Evolutionary conservation across 345 rosid genomes (phyloP).

Genomic region (Laguncularia racemosa): DNA sequence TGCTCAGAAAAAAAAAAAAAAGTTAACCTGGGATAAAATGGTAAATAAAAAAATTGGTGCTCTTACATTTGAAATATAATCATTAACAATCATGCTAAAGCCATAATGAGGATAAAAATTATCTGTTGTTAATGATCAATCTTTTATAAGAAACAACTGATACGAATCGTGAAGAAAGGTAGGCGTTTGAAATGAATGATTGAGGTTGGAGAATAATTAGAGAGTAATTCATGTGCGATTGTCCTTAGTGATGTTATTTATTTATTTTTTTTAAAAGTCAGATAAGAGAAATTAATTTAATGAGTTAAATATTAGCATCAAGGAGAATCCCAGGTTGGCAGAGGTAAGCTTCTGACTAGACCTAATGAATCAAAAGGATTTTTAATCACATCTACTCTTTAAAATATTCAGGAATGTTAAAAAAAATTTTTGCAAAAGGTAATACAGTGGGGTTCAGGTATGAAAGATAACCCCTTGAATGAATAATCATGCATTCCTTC

Average conservation of each 20-base stretch:
- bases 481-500: neutral
- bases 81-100: neutral
- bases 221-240: slow-evolving; percentile 3
- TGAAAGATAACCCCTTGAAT: slow-evolving; percentile 27
- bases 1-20: slow-evolving; percentile 4
- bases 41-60: slow-evolving; percentile 22
- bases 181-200: too few species aligned
- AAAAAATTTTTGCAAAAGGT: slow-evolving; percentile 2
- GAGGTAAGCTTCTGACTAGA: slow-evolving; percentile 49
- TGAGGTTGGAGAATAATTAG: neutral
- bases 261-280: neutral
- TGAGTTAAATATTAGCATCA: slow-evolving; percentile 11
- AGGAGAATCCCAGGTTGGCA: slow-evolving; percentile 60
- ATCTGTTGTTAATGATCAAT: too few species aligned
- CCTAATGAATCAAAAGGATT: slow-evolving; percentile 30
- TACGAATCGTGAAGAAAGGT: too few species aligned
- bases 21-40: slow-evolving; percentile 7
- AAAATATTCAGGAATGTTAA: neutral
- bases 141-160: too few species aligned
- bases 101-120: too few species aligned
- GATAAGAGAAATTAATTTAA: neutral
- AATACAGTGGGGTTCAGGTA: slow-evolving; percentile 40
- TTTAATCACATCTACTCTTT: slow-evolving; percentile 14
- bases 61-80: slow-evolving; percentile 7
- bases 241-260: neutral